Evolutionary conservation across 768 basidiomycete genomes (phyloP).

Genomic region (Artomyces pyxidatus): DNA sequence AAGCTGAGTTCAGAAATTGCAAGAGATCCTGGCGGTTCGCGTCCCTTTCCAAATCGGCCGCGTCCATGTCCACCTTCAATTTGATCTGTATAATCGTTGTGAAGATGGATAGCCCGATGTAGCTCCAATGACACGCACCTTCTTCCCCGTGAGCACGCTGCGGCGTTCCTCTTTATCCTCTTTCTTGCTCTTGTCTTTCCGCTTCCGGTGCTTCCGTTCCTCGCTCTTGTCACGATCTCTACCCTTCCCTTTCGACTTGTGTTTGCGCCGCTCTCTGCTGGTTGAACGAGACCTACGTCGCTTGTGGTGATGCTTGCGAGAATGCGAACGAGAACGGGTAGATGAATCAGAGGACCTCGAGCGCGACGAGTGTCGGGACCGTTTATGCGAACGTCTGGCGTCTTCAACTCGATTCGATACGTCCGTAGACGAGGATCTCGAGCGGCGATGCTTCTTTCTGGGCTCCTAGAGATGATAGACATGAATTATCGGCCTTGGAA

Average conservation of each 20-base stretch:
- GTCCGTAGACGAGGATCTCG: too few relatives aligned
- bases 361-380: too few relatives aligned
- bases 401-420: too few relatives aligned
- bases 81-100: constrained; percentile 38
- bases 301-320: too few relatives aligned
- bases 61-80: constrained; percentile 53
- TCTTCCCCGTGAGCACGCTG: constrained; percentile 55
- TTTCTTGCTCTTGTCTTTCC: constrained; percentile 22
- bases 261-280: background rate
- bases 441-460: too few relatives aligned
- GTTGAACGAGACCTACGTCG: too few relatives aligned
- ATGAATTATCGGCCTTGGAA: too few relatives aligned
- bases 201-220: constrained; percentile 26
- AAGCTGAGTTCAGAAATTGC: constrained; percentile 49
- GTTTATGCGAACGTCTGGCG: too few relatives aligned
- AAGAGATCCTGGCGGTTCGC: constrained; percentile 45
- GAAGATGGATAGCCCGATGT: background rate
- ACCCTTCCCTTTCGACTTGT: background rate
- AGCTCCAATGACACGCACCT: constrained; percentile 27
- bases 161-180: constrained; percentile 39
- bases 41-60: constrained; percentile 47
- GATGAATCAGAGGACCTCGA: too few relatives aligned
- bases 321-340: too few relatives aligned
- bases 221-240: constrained; percentile 24
- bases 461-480: too few relatives aligned